These are phyloP conservation scores for Aureobasidium sp. DNA, from an alignment of 2,329 filamentous ascomycete genomes.

Conservation along the genomic window DNA sequence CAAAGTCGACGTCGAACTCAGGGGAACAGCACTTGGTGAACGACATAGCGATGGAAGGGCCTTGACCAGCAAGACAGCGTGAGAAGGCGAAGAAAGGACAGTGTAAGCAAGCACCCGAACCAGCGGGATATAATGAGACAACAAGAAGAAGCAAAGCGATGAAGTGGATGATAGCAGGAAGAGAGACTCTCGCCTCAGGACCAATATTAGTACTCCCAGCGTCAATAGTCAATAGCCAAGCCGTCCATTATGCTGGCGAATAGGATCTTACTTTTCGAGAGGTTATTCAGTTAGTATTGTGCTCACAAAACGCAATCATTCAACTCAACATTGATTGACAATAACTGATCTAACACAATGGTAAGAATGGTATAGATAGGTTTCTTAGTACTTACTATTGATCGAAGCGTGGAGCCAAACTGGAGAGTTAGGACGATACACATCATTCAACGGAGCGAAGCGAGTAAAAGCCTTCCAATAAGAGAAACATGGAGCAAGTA, in stretches of 20 bases:
- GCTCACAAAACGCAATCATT: background rate
- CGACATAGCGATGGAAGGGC: background rate
- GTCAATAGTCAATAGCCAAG: background rate
- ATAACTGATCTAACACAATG: background rate
- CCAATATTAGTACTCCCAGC: background rate
- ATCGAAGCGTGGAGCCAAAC: background rate
- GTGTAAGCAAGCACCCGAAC: background rate
- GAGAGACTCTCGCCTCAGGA: background rate
- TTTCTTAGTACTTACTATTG: background rate
- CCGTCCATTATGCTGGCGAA: background rate
- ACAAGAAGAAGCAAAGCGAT: background rate
- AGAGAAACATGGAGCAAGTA: background rate
- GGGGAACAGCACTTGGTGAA: background rate
- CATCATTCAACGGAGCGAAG: background rate
- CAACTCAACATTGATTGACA: background rate
- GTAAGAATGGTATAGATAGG: background rate
- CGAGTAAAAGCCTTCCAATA: background rate
- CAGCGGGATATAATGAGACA: background rate
- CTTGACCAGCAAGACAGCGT: slow-evolving; percentile 6
- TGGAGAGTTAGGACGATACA: background rate
- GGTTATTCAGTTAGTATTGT: background rate
- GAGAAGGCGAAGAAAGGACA: background rate
- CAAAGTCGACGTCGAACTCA: background rate
- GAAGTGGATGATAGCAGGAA: background rate
- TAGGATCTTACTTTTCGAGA: too few species aligned